Evolutionary conservation across 129 eudicot species (phyloP).

Genomic region (Kitagawia praeruptora): DNA sequence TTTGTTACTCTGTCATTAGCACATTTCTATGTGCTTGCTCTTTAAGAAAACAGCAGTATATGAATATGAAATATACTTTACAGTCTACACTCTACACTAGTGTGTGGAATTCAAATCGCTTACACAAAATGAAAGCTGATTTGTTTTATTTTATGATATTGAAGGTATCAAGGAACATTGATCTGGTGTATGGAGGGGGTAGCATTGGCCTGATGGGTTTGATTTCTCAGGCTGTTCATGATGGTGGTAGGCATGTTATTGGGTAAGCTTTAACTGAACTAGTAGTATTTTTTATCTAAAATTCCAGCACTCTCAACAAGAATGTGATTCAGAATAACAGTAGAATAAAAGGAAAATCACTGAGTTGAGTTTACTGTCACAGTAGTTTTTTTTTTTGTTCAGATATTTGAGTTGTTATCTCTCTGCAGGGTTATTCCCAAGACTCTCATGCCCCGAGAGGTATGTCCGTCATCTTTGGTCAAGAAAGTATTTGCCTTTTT

Average conservation of each 20-base stretch:
- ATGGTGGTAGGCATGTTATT: slow-evolving; percentile 96
- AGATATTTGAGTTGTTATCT: slow-evolving; percentile 44
- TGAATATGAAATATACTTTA: not conserved
- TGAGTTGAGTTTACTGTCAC: not conserved
- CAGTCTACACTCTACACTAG: too few species aligned
- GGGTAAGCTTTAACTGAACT: slow-evolving; percentile 43
- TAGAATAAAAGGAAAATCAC: not conserved
- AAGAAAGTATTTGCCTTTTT: slow-evolving; percentile 44
- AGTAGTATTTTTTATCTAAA: not conserved
- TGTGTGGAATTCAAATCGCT: not conserved
- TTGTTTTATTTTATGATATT: slow-evolving; percentile 18
- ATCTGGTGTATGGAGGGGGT: slow-evolving; percentile 98
- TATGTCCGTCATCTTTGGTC: slow-evolving; percentile 48
- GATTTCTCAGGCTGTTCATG: slow-evolving; percentile 96
- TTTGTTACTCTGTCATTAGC: not conserved
- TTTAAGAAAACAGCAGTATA: not conserved
- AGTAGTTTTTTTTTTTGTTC: not conserved
- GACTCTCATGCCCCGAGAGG: slow-evolving; percentile 99
- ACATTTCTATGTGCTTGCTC: not conserved
- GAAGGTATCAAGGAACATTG: slow-evolving; percentile 96
- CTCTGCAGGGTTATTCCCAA: slow-evolving; percentile 93
- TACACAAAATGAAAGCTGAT: slow-evolving; percentile 8
- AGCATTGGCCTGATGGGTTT: slow-evolving; percentile 97
- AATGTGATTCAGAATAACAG: slow-evolving; percentile 9
- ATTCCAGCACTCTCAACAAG: slow-evolving; percentile 22